These are phyloP conservation scores for Arabidopsis lyrata DNA, from an alignment of 441 rosid species.

Conservation along the genomic window DNA sequence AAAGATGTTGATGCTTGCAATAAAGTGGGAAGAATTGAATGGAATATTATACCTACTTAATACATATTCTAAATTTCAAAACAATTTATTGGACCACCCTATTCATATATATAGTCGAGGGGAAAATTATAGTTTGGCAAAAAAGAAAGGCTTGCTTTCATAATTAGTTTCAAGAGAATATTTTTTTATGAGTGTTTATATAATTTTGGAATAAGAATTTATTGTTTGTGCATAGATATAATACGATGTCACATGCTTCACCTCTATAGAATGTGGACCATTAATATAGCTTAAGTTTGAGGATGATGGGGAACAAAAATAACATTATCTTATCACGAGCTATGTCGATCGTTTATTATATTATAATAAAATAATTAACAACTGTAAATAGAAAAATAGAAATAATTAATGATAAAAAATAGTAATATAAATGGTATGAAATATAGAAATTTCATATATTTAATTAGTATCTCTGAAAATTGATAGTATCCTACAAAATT, in stretches of 20 bases:
- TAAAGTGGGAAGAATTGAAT: slow-evolving; percentile 14
- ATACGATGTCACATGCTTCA: slow-evolving; percentile 45
- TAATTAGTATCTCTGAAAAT: too few relatives aligned
- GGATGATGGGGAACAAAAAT: slow-evolving; percentile 35
- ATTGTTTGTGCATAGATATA: slow-evolving; percentile 27
- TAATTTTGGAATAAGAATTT: slow-evolving; percentile 18
- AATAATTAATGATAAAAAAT: neutral
- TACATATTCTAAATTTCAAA: slow-evolving; percentile 9
- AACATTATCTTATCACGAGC: slow-evolving; percentile 44
- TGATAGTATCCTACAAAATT: too few relatives aligned
- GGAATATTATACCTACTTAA: slow-evolving; percentile 29
- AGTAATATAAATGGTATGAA: neutral
- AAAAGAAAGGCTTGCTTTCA: slow-evolving; percentile 35
- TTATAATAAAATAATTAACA: slow-evolving; percentile 2
- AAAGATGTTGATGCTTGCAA: slow-evolving; percentile 33
- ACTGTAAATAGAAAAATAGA: neutral
- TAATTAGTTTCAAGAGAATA: slow-evolving; percentile 26
- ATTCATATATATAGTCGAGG: slow-evolving; percentile 35
- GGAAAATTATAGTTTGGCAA: slow-evolving; percentile 31
- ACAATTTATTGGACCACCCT: slow-evolving; percentile 45
- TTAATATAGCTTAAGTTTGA: slow-evolving; percentile 39
- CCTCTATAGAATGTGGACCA: slow-evolving; percentile 50
- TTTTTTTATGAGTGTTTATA: slow-evolving; percentile 10
- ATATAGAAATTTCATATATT: neutral
- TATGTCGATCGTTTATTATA: slow-evolving; percentile 30